Base-by-base conservation (phyloP, 2,329 filamentous ascomycete genomes). In the Penicillium concentricum region DNA sequence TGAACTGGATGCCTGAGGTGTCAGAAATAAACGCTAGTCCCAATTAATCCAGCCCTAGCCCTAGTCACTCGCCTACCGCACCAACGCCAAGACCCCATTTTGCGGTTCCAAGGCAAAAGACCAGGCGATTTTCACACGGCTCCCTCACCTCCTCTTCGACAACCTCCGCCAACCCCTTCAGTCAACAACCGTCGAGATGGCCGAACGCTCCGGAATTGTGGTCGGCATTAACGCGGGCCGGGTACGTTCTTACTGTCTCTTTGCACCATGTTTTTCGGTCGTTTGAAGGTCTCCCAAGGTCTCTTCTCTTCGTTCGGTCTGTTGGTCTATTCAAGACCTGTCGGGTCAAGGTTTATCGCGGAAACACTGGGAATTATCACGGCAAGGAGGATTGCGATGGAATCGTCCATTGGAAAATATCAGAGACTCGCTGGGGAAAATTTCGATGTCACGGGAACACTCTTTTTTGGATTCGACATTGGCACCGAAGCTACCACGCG, bases 141-240 rank as follows among this genome's bases (percentile, higher is more conserved):
- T 57, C 56, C 56, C 60, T 67, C 59, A 67, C 65, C 65, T 65
- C 67, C 66, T 60, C 61, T 64, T 65, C 68, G 67, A 68, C 68
- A 71, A 67, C 66, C 66, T 67, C 67, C 71, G 70, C 67, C 72
- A 71, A 74, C 63, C 69, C 64, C 63, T 56, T 61, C 67, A 70
- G 60, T 67, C 65, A 68, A 65, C 69, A 73, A 71, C 69, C 67
- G 67, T 75, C 74, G 75, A 73, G 70, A 81, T 81, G 79, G 77
- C 78, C 69, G 77, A 81, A 76, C 76, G 76, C 66, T 76, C 76
- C 73, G 79, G 79, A 71, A 77, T 87, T 74, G 78, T 81, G 76
- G 75, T 82, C 72, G 85, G 85, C 74, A 75, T 86, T 72, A 87
- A 87, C 79, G 80, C 80, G 72, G 85, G 85, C 75, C 84, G 87